Evolutionary conservation across 768 basidiomycete species (phyloP).

Genomic region (Termitomyces sp.): DNA sequence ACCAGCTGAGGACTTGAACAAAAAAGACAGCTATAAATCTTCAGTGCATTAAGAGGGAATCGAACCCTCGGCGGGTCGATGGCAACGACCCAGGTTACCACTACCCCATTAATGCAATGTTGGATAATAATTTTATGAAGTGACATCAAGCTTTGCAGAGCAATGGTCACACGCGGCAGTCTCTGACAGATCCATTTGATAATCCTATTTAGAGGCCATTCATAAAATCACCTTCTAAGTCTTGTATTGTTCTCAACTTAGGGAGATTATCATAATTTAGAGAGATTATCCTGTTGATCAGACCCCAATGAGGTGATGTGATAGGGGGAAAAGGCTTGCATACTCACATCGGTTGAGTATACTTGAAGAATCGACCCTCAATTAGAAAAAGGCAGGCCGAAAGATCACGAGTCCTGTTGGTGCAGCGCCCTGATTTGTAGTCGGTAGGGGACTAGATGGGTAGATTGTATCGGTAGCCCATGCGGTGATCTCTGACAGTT

Average conservation of each 20-base stretch:
- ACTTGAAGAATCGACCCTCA: background rate
- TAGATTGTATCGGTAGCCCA: background rate
- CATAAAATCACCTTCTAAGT: background rate
- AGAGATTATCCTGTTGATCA: background rate
- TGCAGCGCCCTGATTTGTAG: background rate
- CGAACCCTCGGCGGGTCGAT: no score
- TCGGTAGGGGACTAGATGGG: background rate
- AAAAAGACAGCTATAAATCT: no score
- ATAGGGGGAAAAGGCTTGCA: background rate
- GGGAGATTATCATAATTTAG: no score
- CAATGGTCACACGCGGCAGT: background rate
- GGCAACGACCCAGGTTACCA: constrained; percentile 67
- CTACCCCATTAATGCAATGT: constrained; percentile 63
- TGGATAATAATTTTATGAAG: no score
- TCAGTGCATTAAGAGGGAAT: no score
- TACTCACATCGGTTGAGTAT: background rate
- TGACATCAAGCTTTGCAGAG: no score
- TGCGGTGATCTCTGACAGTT: background rate
- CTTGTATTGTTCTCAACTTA: background rate
- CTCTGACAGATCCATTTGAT: background rate
- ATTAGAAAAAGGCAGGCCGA: no score
- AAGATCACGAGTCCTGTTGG: no score
- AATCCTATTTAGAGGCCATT: background rate
- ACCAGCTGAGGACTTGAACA: no score
- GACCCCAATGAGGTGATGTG: background rate